Evolutionary conservation across 2,329 filamentous ascomycete species (phyloP).

Genomic region (Immersiporthe knoxdaviesiana): DNA sequence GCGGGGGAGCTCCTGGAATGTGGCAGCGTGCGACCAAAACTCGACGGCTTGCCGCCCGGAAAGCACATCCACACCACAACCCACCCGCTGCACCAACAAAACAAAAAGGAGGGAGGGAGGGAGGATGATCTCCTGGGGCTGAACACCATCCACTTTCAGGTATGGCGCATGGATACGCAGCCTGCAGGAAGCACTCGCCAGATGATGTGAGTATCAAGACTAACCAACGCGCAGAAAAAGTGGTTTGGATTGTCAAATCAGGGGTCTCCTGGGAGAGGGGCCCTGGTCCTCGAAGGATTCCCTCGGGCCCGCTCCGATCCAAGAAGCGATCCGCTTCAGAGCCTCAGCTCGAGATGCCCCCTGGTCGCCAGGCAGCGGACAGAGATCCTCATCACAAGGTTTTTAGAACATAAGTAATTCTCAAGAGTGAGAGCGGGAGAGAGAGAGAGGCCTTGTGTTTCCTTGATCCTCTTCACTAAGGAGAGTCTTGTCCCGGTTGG

Average conservation of each 20-base stretch:
- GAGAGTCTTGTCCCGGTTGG: neutral
- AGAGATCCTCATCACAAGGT: neutral
- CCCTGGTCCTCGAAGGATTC: conserved; percentile 7
- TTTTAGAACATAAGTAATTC: neutral
- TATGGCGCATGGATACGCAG: neutral
- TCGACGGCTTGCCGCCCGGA: neutral
- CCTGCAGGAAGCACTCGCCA: neutral
- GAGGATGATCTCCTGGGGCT: neutral
- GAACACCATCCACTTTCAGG: neutral
- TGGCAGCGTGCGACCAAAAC: neutral
- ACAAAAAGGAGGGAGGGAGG: neutral
- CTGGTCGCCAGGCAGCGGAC: neutral
- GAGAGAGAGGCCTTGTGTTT: neutral
- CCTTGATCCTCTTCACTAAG: neutral
- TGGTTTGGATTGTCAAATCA: neutral
- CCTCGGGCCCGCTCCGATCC: neutral
- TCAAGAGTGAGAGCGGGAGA: neutral
- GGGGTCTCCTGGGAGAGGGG: neutral
- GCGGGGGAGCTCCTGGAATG: neutral
- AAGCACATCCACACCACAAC: neutral
- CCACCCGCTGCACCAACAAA: neutral
- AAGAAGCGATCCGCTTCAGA: conserved; percentile 1
- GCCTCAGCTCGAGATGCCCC: conserved; percentile 8
- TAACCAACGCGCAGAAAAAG: neutral
- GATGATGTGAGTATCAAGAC: neutral